These are phyloP conservation scores for Mycena pura DNA, from an alignment of 768 basidiomycete genomes.

Conservation along the genomic window DNA sequence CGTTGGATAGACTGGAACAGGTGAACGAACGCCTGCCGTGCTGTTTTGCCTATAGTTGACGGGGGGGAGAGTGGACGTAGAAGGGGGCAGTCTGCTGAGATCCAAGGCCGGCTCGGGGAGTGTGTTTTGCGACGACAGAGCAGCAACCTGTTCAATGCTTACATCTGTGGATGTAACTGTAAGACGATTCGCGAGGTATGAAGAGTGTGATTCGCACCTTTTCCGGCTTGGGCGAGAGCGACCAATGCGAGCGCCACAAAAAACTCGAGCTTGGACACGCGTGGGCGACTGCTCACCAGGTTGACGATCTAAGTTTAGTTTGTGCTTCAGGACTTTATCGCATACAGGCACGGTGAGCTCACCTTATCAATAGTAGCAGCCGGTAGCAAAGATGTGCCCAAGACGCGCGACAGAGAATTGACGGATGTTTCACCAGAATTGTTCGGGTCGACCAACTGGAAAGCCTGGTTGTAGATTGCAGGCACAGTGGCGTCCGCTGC, in stretches of 20 bases:
- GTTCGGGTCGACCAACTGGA: conserved; percentile 72
- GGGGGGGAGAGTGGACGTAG: conserved; percentile 57
- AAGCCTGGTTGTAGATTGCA: conserved; percentile 75
- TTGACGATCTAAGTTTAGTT: conserved; percentile 79
- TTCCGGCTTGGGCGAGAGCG: conserved; percentile 82
- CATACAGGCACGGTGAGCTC: conserved; percentile 17
- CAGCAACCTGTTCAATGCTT: conserved; percentile 82
- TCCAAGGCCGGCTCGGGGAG: conserved; percentile 79
- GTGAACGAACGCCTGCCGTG: conserved; percentile 44
- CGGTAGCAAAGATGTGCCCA: conserved; percentile 79
- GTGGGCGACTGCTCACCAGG: conserved; percentile 79
- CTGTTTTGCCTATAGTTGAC: conserved; percentile 53
- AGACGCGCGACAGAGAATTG: conserved; percentile 79
- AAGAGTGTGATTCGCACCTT: conserved; percentile 54
- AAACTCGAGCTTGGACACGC: conserved; percentile 89
- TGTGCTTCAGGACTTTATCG: conserved; percentile 8
- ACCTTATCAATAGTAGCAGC: conserved; percentile 87
- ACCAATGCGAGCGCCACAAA: conserved; percentile 90
- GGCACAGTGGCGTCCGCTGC: conserved; percentile 84
- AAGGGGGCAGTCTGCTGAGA: conserved; percentile 61
- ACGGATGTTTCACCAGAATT: conserved; percentile 82
- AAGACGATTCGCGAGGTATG: background rate
- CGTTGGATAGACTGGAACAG: conserved; percentile 59
- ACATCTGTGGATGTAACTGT: conserved; percentile 58
- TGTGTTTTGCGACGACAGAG: conserved; percentile 76